Percentiles rank a stretch among this genome's conserved stretches.
phyloP scores from a whole-genome alignment of 352 stramenopile species.

The Phytophthora cryptogea region DNA sequence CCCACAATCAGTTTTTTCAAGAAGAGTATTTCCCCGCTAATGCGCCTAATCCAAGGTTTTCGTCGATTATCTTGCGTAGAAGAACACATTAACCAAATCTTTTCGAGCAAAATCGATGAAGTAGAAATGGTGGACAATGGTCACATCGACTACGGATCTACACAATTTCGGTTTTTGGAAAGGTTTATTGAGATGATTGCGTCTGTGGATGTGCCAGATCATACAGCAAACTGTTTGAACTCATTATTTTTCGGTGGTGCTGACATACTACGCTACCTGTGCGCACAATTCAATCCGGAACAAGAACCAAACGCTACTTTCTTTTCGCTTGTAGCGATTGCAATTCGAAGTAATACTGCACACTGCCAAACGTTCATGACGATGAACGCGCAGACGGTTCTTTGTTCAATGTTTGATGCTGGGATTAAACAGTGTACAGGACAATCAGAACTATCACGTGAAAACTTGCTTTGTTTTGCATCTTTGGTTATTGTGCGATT shows the following conservation, averaged over 20 bases:
- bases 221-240: slow-evolving; percentile 20
- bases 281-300: slow-evolving; percentile 15
- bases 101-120: no score
- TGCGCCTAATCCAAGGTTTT: slow-evolving; percentile 12
- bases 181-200: slow-evolving; percentile 18
- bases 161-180: slow-evolving; percentile 16
- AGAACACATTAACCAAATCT: background rate
- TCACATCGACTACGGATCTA: background rate
- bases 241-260: slow-evolving; percentile 24
- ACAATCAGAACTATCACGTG: slow-evolving; percentile 2
- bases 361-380: slow-evolving; percentile 25
- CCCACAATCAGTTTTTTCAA: slow-evolving; percentile 11
- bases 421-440: slow-evolving; percentile 11
- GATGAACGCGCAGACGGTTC: background rate
- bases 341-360: slow-evolving; percentile 6
- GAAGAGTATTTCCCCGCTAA: slow-evolving; percentile 2
- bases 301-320: slow-evolving; percentile 14
- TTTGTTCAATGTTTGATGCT: slow-evolving; percentile 24
- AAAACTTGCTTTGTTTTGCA: slow-evolving; percentile 9
- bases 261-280: slow-evolving; percentile 23
- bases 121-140: background rate
- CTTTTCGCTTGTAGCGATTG: slow-evolving; percentile 20
- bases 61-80: slow-evolving; percentile 14
- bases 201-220: slow-evolving; percentile 10
- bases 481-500: slow-evolving; percentile 16